Conservation (phyloP, 2,329 filamentous ascomycete genomes). For the Fusarium compactum region DNA sequence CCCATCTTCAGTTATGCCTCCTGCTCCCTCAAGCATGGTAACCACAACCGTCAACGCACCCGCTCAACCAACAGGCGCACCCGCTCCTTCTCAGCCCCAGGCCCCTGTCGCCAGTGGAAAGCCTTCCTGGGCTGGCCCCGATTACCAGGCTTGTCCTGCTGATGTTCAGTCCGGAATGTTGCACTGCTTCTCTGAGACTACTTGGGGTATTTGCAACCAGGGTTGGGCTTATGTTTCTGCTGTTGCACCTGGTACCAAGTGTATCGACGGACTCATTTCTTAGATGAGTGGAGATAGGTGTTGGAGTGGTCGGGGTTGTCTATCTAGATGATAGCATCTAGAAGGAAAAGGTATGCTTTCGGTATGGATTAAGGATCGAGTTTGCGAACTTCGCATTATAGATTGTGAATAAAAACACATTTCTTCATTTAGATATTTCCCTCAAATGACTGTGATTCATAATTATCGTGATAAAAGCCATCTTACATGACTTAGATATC, state of each 20-base stretch:
- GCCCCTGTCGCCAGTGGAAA: neutral
- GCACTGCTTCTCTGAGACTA: conserved; percentile 29
- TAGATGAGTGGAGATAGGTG: neutral
- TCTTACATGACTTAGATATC: neutral
- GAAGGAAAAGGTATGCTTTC: neutral
- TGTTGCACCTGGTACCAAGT: conserved; percentile 39
- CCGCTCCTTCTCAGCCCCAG: conserved; percentile 6
- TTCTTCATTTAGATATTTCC: neutral
- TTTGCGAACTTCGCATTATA: neutral
- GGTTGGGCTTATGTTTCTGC: conserved; percentile 40
- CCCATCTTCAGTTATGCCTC: neutral
- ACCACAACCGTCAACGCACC: neutral
- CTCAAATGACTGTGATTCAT: too few species aligned
- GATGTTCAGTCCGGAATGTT: conserved; percentile 20
- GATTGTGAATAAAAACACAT: neutral
- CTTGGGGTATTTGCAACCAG: conserved; percentile 44
- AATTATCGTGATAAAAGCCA: neutral
- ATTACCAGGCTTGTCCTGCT: conserved; percentile 28
- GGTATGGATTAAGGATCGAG: neutral
- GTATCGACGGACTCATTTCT: conserved; percentile 32
- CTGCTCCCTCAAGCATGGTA: neutral
- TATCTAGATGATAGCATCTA: neutral
- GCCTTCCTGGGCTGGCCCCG: conserved; percentile 31
- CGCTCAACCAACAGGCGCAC: neutral
- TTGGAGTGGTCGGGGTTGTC: neutral